Conservation (phyloP, 2,329 filamentous ascomycete species). For the Aureobasidium lini region DNA sequence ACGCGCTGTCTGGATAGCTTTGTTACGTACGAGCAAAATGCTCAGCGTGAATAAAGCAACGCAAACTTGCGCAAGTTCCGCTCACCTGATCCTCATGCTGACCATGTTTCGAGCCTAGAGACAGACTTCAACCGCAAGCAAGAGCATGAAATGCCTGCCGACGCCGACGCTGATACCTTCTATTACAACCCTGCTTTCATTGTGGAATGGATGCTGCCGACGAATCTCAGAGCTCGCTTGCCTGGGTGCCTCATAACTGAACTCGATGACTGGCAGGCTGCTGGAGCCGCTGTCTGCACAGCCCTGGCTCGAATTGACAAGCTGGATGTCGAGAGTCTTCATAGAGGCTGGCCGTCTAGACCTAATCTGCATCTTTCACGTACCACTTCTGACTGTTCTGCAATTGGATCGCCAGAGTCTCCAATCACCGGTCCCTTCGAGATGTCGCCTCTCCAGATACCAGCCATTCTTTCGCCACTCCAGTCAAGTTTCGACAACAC, state of each 20-base stretch:
- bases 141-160: background rate
- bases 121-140: conserved; percentile 10
- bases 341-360: conserved; percentile 25
- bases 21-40: background rate
- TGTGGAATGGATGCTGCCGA: conserved; percentile 30
- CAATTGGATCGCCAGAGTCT: background rate
- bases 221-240: conserved; percentile 31
- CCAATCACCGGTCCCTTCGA: background rate
- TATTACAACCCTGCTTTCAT: conserved; percentile 31
- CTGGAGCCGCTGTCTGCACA: conserved; percentile 39
- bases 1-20: background rate
- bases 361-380: conserved; percentile 12
- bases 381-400: conserved; percentile 2
- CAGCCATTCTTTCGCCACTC: background rate
- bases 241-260: conserved; percentile 28
- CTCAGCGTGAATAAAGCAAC: background rate
- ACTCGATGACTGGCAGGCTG: conserved; percentile 33
- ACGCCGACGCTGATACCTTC: conserved; percentile 24
- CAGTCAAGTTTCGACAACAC: background rate
- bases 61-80: background rate
- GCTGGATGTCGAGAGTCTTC: conserved; percentile 27
- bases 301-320: conserved; percentile 29
- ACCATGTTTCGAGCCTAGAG: conserved; percentile 3
- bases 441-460: background rate
- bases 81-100: background rate